phyloP scores from a whole-genome alignment of 768 basidiomycete genomes.

The Podaxis sp. region DNA sequence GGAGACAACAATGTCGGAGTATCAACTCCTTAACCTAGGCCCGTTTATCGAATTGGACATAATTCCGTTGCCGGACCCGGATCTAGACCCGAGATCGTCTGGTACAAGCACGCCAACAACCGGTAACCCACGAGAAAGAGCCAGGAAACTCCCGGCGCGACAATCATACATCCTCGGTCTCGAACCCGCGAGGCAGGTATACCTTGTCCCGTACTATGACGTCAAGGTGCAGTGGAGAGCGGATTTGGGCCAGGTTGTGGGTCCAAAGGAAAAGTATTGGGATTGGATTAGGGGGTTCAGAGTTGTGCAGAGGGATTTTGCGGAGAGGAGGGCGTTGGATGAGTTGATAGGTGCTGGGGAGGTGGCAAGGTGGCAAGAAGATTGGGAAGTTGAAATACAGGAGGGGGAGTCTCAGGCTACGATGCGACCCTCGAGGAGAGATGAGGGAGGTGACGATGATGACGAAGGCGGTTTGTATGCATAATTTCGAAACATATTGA shows the following conservation, averaged over 20 bases:
- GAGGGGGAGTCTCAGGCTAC: no score
- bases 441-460: no score
- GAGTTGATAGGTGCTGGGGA: neutral
- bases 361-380: neutral
- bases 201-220: neutral
- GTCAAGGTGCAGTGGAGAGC: constrained; percentile 8
- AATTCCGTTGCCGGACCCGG: neutral
- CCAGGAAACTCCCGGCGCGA: neutral
- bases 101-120: neutral
- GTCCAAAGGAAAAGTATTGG: constrained; percentile 2
- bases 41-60: neutral
- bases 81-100: neutral
- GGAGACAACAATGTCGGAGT: neutral
- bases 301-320: neutral
- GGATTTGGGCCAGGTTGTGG: neutral
- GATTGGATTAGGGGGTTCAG: constrained; percentile 4
- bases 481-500: no score
- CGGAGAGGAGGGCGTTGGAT: neutral
- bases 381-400: neutral
- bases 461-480: no score
- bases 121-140: neutral
- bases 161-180: constrained; percentile 6
- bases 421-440: no score
- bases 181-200: neutral
- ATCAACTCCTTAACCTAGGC: neutral